Evolutionary conservation across 1,284 basidiomycete species (phyloP).

Genomic region (Gastroboletus turbinatus): DNA sequence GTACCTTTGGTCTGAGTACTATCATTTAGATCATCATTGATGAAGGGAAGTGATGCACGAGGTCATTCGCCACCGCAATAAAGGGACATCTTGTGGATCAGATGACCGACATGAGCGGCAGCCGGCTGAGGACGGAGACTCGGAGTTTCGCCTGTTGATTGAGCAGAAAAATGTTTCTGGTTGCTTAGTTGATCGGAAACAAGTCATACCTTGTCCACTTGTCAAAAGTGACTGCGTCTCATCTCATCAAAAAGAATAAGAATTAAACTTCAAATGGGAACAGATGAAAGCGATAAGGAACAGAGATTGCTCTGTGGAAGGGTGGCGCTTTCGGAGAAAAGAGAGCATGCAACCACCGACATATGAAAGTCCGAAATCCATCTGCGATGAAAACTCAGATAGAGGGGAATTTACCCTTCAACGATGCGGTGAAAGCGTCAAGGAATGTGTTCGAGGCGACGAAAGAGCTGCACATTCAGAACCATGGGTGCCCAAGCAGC

Average conservation of each 20-base stretch:
- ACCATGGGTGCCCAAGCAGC: conserved; percentile 10
- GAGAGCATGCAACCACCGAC: conserved; percentile 26
- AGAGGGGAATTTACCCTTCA: conserved; percentile 22
- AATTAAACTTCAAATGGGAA: conserved; percentile 19
- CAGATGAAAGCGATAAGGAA: conserved; percentile 26
- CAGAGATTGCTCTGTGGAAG: conserved; percentile 13
- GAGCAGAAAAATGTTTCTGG: conserved; percentile 24
- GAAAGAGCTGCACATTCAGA: conserved; percentile 8
- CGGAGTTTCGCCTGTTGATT: conserved; percentile 15
- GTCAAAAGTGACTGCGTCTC: conserved; percentile 15
- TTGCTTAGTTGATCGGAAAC: conserved; percentile 16
- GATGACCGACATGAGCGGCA: conserved; percentile 15
- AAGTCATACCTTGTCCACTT: conserved; percentile 15
- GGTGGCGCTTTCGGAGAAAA: conserved; percentile 30
- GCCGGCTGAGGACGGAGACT: conserved; percentile 23
- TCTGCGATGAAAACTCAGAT: conserved; percentile 32
- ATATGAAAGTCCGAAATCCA: conserved; percentile 34
- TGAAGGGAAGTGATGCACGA: conserved; percentile 25
- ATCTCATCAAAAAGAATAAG: conserved; percentile 15
- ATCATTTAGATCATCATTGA: conserved; percentile 22
- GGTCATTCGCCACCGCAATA: conserved; percentile 21
- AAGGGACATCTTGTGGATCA: conserved; percentile 9
- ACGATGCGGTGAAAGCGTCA: conserved; percentile 8
- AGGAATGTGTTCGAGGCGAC: conserved; percentile 10
- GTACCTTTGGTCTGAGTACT: conserved; percentile 18